Evolutionary conservation across 805 yeast species (phyloP).

Genomic region (Spathaspora sp.): DNA sequence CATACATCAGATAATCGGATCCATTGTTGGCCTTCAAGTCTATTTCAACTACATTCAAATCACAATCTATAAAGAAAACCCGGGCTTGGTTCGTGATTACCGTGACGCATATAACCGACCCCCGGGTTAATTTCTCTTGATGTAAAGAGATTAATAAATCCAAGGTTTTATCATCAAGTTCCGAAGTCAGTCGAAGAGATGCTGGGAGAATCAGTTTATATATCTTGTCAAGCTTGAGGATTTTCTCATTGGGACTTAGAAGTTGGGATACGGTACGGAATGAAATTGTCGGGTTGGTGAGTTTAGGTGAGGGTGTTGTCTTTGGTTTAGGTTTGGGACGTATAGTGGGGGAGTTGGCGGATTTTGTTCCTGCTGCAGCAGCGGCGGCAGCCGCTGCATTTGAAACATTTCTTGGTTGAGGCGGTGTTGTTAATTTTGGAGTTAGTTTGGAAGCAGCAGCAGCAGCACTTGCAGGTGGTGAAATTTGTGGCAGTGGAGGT

Average conservation of each 20-base stretch:
- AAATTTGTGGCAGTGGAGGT: not conserved
- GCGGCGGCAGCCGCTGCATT: constrained; percentile 4
- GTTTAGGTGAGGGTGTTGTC: not conserved
- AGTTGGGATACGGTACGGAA: constrained; percentile 32
- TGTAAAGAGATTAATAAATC: constrained; percentile 26
- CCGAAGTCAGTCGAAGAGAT: not conserved
- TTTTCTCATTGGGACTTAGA: constrained; percentile 32
- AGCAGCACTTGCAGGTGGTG: not conserved
- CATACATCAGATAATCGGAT: constrained; percentile 68
- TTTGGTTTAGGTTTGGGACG: not conserved
- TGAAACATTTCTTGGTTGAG: not conserved
- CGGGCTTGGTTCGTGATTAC: constrained; percentile 38
- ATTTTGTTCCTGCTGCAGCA: not conserved
- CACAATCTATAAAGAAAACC: constrained; percentile 36
- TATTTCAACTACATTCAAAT: constrained; percentile 31
- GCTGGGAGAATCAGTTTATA: constrained; percentile 30
- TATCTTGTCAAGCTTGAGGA: constrained; percentile 36
- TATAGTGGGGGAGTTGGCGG: not conserved
- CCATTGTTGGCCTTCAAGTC: constrained; percentile 41
- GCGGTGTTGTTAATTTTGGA: not conserved
- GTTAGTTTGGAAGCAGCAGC: not conserved
- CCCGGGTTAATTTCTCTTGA: constrained; percentile 16
- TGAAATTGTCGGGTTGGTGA: constrained; percentile 13
- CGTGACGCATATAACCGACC: constrained; percentile 30
- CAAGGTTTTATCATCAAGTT: constrained; percentile 26